phyloP scores from a whole-genome alignment of 202 grass and related monocot species.

The Panicum virgatum region DNA sequence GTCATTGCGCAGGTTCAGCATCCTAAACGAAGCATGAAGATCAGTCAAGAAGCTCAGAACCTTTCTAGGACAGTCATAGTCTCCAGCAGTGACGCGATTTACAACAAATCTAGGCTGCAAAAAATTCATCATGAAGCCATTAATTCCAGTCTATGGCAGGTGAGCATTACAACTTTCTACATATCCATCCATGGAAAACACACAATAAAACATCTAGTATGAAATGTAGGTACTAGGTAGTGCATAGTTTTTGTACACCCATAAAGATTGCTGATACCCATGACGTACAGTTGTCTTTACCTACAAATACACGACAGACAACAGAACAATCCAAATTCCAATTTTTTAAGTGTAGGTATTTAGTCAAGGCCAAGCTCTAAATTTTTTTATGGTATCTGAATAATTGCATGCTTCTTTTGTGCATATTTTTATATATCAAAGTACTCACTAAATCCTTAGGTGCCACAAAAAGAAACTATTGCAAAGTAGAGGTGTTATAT shows the following conservation, averaged over 20 bases:
- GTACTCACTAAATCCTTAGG: neutral
- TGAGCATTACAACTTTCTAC: neutral
- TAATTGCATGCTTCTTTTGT: neutral
- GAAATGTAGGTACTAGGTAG: neutral
- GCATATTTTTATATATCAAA: neutral
- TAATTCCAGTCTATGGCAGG: neutral
- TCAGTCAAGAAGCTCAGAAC: conserved; percentile 83
- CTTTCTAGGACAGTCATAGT: conserved; percentile 87
- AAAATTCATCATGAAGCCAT: conserved; percentile 9
- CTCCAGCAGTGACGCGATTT: conserved; percentile 84
- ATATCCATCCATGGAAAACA: conserved; percentile 3
- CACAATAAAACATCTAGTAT: neutral
- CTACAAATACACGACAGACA: neutral
- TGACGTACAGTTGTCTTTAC: neutral
- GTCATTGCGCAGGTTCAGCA: conserved; percentile 95
- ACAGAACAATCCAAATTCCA: neutral
- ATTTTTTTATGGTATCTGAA: neutral
- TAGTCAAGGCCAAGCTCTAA: neutral
- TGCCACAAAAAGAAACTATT: neutral
- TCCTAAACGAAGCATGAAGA: conserved; percentile 92
- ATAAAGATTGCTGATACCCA: neutral
- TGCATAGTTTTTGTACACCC: neutral
- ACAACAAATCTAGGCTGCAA: conserved; percentile 90
- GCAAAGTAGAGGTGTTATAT: neutral
- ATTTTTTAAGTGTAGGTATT: neutral